phyloP scores from a whole-genome alignment of 768 basidiomycete genomes.

The Solioccasus polychromus region DNA sequence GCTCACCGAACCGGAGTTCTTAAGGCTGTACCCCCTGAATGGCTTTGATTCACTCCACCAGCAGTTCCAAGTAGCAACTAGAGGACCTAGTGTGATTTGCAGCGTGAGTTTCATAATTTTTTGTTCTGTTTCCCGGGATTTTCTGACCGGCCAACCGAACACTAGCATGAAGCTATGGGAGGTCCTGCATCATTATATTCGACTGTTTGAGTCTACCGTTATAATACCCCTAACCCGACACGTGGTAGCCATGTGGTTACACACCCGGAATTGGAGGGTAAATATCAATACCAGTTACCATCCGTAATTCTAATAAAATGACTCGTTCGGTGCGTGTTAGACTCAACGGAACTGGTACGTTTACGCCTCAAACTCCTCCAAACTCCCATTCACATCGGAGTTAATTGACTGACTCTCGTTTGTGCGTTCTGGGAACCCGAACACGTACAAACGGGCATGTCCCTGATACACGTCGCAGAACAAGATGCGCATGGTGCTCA shows the following conservation, averaged over 20 bases:
- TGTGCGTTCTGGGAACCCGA: slow-evolving; percentile 54
- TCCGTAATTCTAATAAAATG: no score
- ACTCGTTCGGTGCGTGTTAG: no score
- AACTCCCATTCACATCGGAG: slow-evolving; percentile 53
- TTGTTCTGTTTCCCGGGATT: neutral
- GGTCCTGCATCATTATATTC: slow-evolving; percentile 34
- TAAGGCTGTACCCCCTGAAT: slow-evolving; percentile 40
- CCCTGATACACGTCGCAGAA: slow-evolving; percentile 30
- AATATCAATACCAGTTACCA: no score
- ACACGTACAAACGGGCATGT: slow-evolving; percentile 54
- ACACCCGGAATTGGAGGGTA: slow-evolving; percentile 65
- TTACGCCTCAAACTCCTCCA: slow-evolving; percentile 45
- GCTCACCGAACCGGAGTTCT: slow-evolving; percentile 37
- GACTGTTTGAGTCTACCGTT: slow-evolving; percentile 47
- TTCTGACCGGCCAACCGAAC: neutral
- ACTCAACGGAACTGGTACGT: slow-evolving; percentile 51
- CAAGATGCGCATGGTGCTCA: slow-evolving; percentile 45
- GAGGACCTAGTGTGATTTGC: slow-evolving; percentile 49
- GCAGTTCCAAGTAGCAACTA: slow-evolving; percentile 44
- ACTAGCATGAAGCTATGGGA: slow-evolving; percentile 50
- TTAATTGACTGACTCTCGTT: slow-evolving; percentile 68
- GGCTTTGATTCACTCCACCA: slow-evolving; percentile 43
- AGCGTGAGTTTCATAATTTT: slow-evolving; percentile 39
- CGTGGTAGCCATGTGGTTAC: slow-evolving; percentile 32
- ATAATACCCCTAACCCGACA: slow-evolving; percentile 50